phyloP scores from a whole-genome alignment of 495 filamentous ascomycete species.

The Lophium mytilinum region DNA sequence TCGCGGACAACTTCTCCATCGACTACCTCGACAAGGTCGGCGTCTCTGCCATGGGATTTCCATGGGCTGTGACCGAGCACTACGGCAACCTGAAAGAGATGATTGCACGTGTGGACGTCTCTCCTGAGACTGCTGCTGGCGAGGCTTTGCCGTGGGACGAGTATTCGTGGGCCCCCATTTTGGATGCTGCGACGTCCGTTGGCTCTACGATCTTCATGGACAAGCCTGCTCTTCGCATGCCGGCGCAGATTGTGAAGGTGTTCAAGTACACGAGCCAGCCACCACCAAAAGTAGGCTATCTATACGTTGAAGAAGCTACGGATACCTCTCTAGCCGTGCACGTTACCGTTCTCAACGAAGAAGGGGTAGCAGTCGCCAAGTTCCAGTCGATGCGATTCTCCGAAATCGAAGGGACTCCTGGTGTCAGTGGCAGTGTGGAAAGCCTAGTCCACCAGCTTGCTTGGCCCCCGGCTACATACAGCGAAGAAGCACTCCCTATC shows the following conservation, averaged over 20 bases:
- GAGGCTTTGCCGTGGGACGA: conserved; percentile 28
- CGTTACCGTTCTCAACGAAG: conserved; percentile 23
- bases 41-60: conserved; percentile 40
- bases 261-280: conserved; percentile 10
- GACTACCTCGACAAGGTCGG: conserved; percentile 39
- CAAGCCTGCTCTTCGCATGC: conserved; percentile 39
- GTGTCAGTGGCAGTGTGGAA: conserved; percentile 25
- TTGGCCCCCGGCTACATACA: conserved; percentile 30
- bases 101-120: conserved; percentile 37
- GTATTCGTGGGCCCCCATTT: conserved; percentile 38
- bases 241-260: conserved; percentile 30
- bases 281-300: conserved; percentile 23
- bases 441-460: conserved; percentile 34
- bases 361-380: conserved; percentile 27
- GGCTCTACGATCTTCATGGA: conserved; percentile 40
- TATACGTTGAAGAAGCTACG: conserved; percentile 26
- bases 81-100: conserved; percentile 36
- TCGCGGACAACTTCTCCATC: conserved; percentile 31
- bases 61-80: conserved; percentile 39
- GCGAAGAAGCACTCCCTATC: conserved; percentile 25
- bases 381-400: conserved; percentile 36
- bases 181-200: conserved; percentile 42
- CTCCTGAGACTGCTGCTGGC: conserved; percentile 10
- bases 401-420: conserved; percentile 34
- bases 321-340: conserved; percentile 1